Percentiles rank a stretch among this genome's conserved stretches.
Conservation (phyloP, 2,329 filamentous ascomycete genomes). For the Calonectria pteridis region DNA sequence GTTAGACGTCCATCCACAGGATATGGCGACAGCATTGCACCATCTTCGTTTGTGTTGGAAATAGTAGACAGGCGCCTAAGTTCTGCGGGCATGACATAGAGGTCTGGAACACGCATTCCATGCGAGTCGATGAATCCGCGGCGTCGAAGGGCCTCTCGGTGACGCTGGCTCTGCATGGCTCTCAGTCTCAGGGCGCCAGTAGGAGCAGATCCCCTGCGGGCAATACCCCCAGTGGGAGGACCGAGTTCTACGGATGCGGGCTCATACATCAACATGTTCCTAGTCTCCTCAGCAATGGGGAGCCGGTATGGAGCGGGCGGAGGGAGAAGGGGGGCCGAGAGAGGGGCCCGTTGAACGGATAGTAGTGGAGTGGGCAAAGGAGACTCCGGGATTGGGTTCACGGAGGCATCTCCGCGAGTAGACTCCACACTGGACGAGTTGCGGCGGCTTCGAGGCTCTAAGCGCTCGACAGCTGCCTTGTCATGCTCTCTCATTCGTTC, state of each 20-base stretch:
- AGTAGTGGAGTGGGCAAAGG: slow-evolving; percentile 26
- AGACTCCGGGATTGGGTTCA: slow-evolving; percentile 34
- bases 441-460: slow-evolving; percentile 22
- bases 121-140: slow-evolving; percentile 32
- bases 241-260: slow-evolving; percentile 1
- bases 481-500: slow-evolving; percentile 33
- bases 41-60: slow-evolving; percentile 13
- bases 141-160: slow-evolving; percentile 39
- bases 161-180: slow-evolving; percentile 40
- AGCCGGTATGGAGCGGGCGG: slow-evolving; percentile 19
- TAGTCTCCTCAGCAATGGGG: slow-evolving; percentile 38
- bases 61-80: slow-evolving; percentile 37
- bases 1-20: slow-evolving; percentile 36
- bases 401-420: slow-evolving; percentile 22
- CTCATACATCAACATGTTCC: slow-evolving; percentile 32
- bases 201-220: slow-evolving; percentile 40
- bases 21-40: slow-evolving; percentile 29
- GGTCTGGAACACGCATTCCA: slow-evolving; percentile 33
- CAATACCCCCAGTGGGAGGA: slow-evolving; percentile 7
- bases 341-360: slow-evolving; percentile 29
- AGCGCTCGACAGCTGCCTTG: slow-evolving; percentile 30
- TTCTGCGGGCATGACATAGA: slow-evolving; percentile 44
- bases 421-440: slow-evolving; percentile 24
- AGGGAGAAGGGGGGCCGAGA: slow-evolving; percentile 37
- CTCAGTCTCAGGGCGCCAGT: slow-evolving; percentile 27